Conservation (phyloP, 2,329 filamentous ascomycete genomes). For the Calonectria pauciramosa region DNA sequence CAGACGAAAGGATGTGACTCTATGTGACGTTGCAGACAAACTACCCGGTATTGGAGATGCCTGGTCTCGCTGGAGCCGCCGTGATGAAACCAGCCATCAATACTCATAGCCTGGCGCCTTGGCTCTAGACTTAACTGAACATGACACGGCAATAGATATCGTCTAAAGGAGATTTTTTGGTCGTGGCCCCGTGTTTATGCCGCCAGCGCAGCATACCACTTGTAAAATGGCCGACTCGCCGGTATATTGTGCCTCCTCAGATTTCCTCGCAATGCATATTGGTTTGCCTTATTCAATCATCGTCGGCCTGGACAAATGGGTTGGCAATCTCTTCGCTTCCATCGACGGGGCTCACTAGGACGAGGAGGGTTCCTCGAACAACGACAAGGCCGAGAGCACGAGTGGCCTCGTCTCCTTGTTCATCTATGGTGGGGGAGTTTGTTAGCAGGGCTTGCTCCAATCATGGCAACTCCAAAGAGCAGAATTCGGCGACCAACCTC, state of each 20-base stretch:
- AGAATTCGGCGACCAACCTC: slow-evolving; percentile 70
- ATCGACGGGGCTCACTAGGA: slow-evolving; percentile 92
- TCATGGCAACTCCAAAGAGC: slow-evolving; percentile 2
- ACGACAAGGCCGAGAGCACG: slow-evolving; percentile 89
- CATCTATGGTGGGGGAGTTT: slow-evolving; percentile 69
- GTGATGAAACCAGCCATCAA: slow-evolving; percentile 4
- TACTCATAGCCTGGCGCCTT: neutral
- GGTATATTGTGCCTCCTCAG: slow-evolving; percentile 1
- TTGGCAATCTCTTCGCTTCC: slow-evolving; percentile 97
- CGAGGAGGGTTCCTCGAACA: slow-evolving; percentile 90
- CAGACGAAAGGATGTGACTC: slow-evolving; percentile 23
- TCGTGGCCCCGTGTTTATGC: slow-evolving; percentile 1
- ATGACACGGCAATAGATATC: slow-evolving; percentile 24
- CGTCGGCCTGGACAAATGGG: slow-evolving; percentile 84
- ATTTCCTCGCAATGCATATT: slow-evolving; percentile 19
- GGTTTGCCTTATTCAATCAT: slow-evolving; percentile 59
- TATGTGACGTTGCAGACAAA: slow-evolving; percentile 23
- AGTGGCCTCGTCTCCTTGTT: slow-evolving; percentile 89
- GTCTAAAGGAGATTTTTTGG: neutral
- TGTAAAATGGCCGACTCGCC: slow-evolving; percentile 9
- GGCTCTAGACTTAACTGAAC: slow-evolving; percentile 25
- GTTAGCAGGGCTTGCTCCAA: slow-evolving; percentile 16
- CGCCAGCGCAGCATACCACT: slow-evolving; percentile 15
- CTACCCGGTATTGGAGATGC: slow-evolving; percentile 17
- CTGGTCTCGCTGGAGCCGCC: slow-evolving; percentile 15